Conservation (phyloP, 352 stramenopile genomes). For the Pythium periplocum region DNA sequence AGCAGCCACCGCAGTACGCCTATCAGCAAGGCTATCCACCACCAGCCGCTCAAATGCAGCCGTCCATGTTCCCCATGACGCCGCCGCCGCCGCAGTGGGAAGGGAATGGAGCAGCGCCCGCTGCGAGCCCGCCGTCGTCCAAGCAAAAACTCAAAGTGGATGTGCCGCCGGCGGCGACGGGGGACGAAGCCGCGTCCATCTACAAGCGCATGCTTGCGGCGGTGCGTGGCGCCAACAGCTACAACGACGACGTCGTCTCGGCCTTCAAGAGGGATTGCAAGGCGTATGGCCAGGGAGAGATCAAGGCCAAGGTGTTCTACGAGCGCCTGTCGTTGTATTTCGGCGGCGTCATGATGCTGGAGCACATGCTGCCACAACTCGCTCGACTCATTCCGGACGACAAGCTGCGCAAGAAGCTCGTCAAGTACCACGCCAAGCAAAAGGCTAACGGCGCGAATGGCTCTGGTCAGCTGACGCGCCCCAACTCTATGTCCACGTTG, state of each 20-base stretch:
- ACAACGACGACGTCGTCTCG: slow-evolving; percentile 62
- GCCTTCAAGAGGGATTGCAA: slow-evolving; percentile 83
- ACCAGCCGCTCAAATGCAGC: neutral
- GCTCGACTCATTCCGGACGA: slow-evolving; percentile 75
- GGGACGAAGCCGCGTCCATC: slow-evolving; percentile 67
- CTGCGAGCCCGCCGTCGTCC: neutral
- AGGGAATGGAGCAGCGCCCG: slow-evolving; percentile 1
- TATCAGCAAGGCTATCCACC: slow-evolving; percentile 1
- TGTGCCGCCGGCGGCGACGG: slow-evolving; percentile 49
- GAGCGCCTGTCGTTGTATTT: slow-evolving; percentile 58
- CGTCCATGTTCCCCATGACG: neutral
- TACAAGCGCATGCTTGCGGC: slow-evolving; percentile 80
- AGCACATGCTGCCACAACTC: slow-evolving; percentile 76
- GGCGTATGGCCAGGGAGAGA: slow-evolving; percentile 53
- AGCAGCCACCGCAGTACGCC: neutral
- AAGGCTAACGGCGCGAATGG: neutral
- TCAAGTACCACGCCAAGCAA: slow-evolving; percentile 40
- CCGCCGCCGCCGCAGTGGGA: too few species aligned
- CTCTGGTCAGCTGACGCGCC: slow-evolving; percentile 4
- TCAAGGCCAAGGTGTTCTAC: slow-evolving; percentile 60
- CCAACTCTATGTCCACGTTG: slow-evolving; percentile 15
- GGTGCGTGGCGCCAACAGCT: slow-evolving; percentile 63
- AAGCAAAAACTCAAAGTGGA: slow-evolving; percentile 20
- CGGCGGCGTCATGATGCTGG: slow-evolving; percentile 66
- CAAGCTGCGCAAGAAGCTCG: slow-evolving; percentile 63